Percentiles rank a stretch among this genome's conserved stretches.
Evolutionary conservation across 495 filamentous ascomycete genomes (phyloP).

Genomic region (Darksidea phi): DNA sequence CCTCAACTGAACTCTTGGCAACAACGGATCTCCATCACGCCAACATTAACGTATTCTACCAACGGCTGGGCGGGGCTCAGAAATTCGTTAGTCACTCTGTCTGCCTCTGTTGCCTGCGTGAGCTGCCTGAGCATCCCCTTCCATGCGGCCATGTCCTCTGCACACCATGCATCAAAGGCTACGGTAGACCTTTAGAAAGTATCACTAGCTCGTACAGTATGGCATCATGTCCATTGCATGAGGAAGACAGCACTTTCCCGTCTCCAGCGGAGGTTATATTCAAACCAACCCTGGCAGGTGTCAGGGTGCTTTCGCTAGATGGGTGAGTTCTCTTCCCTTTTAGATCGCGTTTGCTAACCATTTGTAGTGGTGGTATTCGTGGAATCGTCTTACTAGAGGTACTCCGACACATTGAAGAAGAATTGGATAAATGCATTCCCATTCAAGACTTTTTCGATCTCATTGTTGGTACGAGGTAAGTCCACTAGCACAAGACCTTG

Average conservation of each 20-base stretch:
- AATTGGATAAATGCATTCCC: not conserved
- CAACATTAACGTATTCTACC: conserved; percentile 41
- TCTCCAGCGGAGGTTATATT: conserved; percentile 45
- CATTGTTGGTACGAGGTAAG: conserved; percentile 37
- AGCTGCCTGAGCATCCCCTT: conserved; percentile 53
- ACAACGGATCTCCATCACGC: conserved; percentile 38
- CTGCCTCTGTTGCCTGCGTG: conserved; percentile 58
- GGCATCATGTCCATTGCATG: conserved; percentile 7
- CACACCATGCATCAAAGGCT: conserved; percentile 46
- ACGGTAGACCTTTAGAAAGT: conserved; percentile 32
- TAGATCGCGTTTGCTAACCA: not conserved
- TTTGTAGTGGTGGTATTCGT: not conserved
- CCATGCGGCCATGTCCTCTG: conserved; percentile 62
- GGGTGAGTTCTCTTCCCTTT: conserved; percentile 44
- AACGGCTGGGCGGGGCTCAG: conserved; percentile 23
- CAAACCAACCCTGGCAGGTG: conserved; percentile 49
- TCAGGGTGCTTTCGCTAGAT: conserved; percentile 57
- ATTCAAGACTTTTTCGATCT: conserved; percentile 39
- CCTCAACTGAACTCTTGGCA: not conserved
- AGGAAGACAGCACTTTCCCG: not conserved
- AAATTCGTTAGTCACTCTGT: conserved; percentile 44
- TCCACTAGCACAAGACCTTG: too few relatives aligned
- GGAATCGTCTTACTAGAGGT: not conserved
- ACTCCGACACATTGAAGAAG: not conserved
- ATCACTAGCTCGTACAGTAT: not conserved